phyloP scores from a whole-genome alignment of 148 eudicot genomes.

The Fallopia convolvulus region DNA sequence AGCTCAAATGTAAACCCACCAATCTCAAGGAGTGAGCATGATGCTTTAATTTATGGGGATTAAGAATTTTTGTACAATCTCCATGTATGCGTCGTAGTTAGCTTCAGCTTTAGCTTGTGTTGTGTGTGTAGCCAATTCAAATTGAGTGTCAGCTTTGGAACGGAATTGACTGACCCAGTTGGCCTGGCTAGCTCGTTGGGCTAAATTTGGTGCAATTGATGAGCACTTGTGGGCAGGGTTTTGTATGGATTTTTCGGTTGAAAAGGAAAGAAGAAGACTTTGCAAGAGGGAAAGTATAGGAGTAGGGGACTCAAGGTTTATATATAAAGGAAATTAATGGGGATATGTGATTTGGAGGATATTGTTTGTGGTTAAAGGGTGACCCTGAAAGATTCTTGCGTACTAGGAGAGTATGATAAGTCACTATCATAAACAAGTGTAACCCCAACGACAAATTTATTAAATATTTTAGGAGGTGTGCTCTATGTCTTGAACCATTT shows the following conservation, averaged over 20 bases:
- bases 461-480: too few relatives aligned
- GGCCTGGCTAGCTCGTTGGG: neutral
- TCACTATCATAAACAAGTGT: neutral
- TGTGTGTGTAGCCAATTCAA: neutral
- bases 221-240: neutral
- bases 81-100: neutral
- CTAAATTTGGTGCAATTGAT: neutral
- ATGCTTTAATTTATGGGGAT: neutral
- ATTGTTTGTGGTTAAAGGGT: neutral
- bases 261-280: neutral
- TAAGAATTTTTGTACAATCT: neutral
- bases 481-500: too few relatives aligned
- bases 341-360: neutral
- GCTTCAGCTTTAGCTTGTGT: neutral
- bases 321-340: neutral
- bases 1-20: neutral
- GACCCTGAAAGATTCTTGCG: neutral
- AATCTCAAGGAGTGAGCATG: neutral
- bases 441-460: neutral
- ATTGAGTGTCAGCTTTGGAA: neutral
- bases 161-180: neutral
- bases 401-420: neutral
- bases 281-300: neutral
- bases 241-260: neutral
- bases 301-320: too few relatives aligned